Evolutionary conservation across 176 grass and related monocot genomes (phyloP).

Genomic region (Zoysia japonica): DNA sequence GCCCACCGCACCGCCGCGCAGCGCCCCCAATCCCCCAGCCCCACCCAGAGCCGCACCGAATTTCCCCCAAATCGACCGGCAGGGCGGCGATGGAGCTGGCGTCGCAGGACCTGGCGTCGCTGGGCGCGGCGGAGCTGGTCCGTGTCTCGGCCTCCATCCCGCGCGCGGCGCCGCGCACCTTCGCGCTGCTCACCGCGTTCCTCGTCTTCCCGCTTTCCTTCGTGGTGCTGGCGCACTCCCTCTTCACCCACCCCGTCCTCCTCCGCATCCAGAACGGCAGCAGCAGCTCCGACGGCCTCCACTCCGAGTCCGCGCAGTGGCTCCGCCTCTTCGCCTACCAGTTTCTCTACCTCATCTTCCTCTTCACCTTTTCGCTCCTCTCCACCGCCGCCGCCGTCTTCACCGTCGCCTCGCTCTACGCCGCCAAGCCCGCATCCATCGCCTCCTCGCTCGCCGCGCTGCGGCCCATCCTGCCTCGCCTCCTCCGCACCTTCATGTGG

Average conservation of each 20-base stretch:
- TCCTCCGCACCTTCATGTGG: constrained; percentile 89
- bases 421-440: constrained; percentile 74
- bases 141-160: constrained; percentile 73
- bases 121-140: constrained; percentile 61
- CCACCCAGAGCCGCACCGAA: too few species aligned
- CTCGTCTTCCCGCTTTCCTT: constrained; percentile 94
- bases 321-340: constrained; percentile 66
- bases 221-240: constrained; percentile 84
- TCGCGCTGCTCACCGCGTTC: constrained; percentile 70
- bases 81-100: constrained; percentile 52
- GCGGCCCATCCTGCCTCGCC: constrained; percentile 66
- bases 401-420: constrained; percentile 95
- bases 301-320: constrained; percentile 44
- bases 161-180: constrained; percentile 70
- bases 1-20: too few species aligned
- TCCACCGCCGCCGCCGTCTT: constrained; percentile 93
- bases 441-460: constrained; percentile 63
- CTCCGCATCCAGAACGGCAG: constrained; percentile 40
- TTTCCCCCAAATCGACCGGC: background rate
- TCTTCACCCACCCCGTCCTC: constrained; percentile 90
- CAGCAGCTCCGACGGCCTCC: constrained; percentile 9
- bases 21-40: too few species aligned
- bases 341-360: constrained; percentile 83
- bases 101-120: constrained; percentile 52
- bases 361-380: constrained; percentile 96